Evolutionary conservation across 1,284 basidiomycete genomes (phyloP), one percentile per base, ranked within the genome.

Genomic region (Porodaedalea pini): DNA sequence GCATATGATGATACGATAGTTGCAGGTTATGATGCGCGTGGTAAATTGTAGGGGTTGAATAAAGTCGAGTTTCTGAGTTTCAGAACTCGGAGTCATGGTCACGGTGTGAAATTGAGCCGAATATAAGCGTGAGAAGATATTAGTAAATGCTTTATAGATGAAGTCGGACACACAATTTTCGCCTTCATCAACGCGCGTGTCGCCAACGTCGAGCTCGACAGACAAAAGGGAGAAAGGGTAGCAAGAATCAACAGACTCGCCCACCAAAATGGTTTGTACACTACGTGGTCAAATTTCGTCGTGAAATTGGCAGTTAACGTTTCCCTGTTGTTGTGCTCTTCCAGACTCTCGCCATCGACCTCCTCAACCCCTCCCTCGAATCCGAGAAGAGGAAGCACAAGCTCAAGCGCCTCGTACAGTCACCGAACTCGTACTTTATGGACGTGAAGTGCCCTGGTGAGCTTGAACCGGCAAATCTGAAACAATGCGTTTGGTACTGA

Each of bases 381-480:
- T 77, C 86, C 67, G 90, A 95, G 79, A 88, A 80, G 76, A 87
- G 81, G 77, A 91, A 87, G 75, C 92, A 98, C 88, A 99, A 99
- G 85, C 92, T 98, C 78, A 99, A 99, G 87, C 89, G 95, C 74
- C 87, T 99, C 70, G 97, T 99, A 69, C 97, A 98, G 78, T 90
- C 87, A 63, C 94, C 94, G 65, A 94, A 97, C 80, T 97, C 94
- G 47, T 98, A 95, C 81, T 99, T 98, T 81, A 99, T 99, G 97
- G 97, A 99, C 74, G 95, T 99, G 70, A 99, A 99, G 80, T 99
- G 96, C 81, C 90, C 96, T 70, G 92, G 94, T 90, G 60, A 63
- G 47, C 54, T 65, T 53, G 45, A 43, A 15, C 62, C 54, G 60
- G 11, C 10, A 7, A 21, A 23, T 58, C 49, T 57, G 56, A 57